Evolutionary conservation across 176 grass and related monocot species (phyloP).

Genomic region (Puccinellia tenuiflora): DNA sequence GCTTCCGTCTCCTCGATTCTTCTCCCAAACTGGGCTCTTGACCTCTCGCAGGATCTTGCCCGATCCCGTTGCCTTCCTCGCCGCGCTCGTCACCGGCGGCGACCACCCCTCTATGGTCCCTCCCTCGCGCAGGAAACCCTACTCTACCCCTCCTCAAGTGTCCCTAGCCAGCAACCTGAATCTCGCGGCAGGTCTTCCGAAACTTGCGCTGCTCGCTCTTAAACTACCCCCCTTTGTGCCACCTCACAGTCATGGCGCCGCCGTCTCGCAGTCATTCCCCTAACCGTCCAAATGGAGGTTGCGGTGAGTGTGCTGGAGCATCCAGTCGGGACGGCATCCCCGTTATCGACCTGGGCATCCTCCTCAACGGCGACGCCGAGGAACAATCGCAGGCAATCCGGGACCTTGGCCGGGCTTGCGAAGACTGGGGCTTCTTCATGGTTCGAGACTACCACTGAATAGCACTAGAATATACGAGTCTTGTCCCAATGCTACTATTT

Average conservation of each 20-base stretch:
- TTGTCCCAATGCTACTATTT: background rate
- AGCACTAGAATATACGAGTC: background rate
- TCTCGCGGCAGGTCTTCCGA: background rate
- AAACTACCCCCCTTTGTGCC: background rate
- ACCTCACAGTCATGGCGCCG: background rate
- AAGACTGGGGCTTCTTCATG: conserved; percentile 94
- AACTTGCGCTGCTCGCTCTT: background rate
- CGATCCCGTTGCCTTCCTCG: background rate
- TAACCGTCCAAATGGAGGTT: background rate
- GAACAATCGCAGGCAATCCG: conserved; percentile 32
- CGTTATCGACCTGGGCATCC: conserved; percentile 47
- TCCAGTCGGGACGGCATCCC: conserved; percentile 21
- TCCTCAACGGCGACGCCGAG: conserved; percentile 43
- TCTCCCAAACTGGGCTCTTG: background rate
- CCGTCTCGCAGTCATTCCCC: background rate
- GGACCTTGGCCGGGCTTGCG: conserved; percentile 46
- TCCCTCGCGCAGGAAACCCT: background rate
- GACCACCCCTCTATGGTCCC: background rate
- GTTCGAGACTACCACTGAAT: conserved; percentile 14
- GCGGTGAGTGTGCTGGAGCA: background rate
- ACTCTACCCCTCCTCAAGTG: background rate
- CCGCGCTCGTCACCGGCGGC: background rate
- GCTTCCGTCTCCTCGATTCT: background rate
- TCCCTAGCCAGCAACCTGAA: background rate
- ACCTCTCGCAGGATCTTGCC: too few relatives aligned